Percentiles rank a stretch among this genome's conserved stretches.
Evolutionary conservation across 2,329 filamentous ascomycete genomes (phyloP).

Genomic region (Fusarium buxicola): DNA sequence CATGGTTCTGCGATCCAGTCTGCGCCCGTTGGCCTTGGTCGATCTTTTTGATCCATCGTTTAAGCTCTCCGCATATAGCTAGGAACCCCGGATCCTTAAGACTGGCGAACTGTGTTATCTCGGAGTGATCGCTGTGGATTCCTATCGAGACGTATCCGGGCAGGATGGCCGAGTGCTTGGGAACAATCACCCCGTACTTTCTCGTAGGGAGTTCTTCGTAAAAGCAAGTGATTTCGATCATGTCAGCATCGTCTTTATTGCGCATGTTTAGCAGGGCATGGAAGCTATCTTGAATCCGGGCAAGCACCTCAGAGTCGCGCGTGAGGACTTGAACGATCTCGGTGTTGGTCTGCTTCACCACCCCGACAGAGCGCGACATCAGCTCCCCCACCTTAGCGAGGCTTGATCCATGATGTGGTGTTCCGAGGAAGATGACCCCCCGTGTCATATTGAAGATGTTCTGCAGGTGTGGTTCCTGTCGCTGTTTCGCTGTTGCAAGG

Average conservation of each 20-base stretch:
- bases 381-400: conserved; percentile 26
- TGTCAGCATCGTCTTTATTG: not conserved
- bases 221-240: conserved; percentile 33
- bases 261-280: conserved; percentile 15
- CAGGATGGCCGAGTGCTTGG: conserved; percentile 25
- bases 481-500: conserved; percentile 20
- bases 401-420: conserved; percentile 31
- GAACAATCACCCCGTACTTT: conserved; percentile 12
- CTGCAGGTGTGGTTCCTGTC: conserved; percentile 20
- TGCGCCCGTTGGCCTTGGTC: not conserved
- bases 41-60: conserved; percentile 25
- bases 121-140: conserved; percentile 20
- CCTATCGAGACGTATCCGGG: conserved; percentile 20
- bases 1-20: accelerated
- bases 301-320: conserved; percentile 30
- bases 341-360: conserved; percentile 33
- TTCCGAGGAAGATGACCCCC: conserved; percentile 31
- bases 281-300: conserved; percentile 25
- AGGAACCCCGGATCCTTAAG: conserved; percentile 21
- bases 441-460: conserved; percentile 17
- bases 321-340: conserved; percentile 17
- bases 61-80: conserved; percentile 13
- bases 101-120: conserved; percentile 23
- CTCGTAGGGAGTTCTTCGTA: conserved; percentile 36
- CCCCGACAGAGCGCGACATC: conserved; percentile 14